phyloP scores from a whole-genome alignment of 2,329 filamentous ascomycete genomes.

The Chaetomium olivaceum region DNA sequence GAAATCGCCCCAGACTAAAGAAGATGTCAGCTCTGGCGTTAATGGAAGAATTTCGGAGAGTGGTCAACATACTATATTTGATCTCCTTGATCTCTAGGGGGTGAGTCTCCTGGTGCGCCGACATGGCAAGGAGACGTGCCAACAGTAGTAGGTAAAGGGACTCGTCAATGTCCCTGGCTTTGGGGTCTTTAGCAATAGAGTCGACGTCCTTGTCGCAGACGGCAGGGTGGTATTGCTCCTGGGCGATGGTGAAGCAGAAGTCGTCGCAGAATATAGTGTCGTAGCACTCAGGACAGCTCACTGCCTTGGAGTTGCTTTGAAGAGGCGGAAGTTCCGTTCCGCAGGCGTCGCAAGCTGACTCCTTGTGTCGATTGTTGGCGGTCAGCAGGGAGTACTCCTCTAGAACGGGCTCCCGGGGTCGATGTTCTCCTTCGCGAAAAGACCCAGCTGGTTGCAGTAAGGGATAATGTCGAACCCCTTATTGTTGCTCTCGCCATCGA shows the following conservation, averaged over 20 bases:
- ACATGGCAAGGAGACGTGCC: slow-evolving; percentile 63
- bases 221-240: slow-evolving; percentile 62
- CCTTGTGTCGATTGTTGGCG: slow-evolving; percentile 84
- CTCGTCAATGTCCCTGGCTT: slow-evolving; percentile 59
- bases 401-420: slow-evolving; percentile 74
- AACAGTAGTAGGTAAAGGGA: slow-evolving; percentile 65
- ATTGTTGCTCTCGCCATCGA: slow-evolving; percentile 54
- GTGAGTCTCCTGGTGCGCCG: slow-evolving; percentile 59
- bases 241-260: slow-evolving; percentile 58
- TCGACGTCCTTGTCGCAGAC: slow-evolving; percentile 68
- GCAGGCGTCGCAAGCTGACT: slow-evolving; percentile 87
- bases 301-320: slow-evolving; percentile 47
- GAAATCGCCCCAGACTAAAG: slow-evolving; percentile 64
- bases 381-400: slow-evolving; percentile 84
- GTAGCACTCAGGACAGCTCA: slow-evolving; percentile 61
- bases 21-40: not conserved
- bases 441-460: slow-evolving; percentile 75
- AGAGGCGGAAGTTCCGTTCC: slow-evolving; percentile 69
- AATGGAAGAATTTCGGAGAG: not conserved
- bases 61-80: slow-evolving; percentile 50
- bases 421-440: slow-evolving; percentile 86
- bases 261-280: slow-evolving; percentile 68
- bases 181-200: slow-evolving; percentile 63
- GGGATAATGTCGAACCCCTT: slow-evolving; percentile 52
- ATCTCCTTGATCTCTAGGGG: slow-evolving; percentile 65